These are phyloP conservation scores for Fonsecaea multimorphosa DNA, from an alignment of 2,329 filamentous ascomycete genomes.

Conservation along the genomic window DNA sequence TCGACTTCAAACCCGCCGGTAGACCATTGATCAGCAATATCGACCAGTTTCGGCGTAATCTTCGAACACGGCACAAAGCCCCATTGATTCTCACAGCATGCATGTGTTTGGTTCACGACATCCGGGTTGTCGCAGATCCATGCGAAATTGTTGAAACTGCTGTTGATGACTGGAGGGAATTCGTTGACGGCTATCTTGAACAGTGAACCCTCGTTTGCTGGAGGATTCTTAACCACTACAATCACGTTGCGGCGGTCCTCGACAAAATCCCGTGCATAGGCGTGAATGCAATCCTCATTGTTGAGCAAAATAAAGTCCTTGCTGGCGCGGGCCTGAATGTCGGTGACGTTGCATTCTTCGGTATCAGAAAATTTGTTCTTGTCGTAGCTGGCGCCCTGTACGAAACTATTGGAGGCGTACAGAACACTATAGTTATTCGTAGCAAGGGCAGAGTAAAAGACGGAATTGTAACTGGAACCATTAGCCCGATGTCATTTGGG, in stretches of 20 bases:
- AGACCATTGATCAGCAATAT: conserved; percentile 29
- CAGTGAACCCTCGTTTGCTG: conserved; percentile 28
- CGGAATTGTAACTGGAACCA: conserved; percentile 41
- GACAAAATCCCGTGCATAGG: conserved; percentile 35
- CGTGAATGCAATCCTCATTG: conserved; percentile 33
- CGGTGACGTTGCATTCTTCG: conserved; percentile 31
- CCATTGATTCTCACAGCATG: conserved; percentile 30
- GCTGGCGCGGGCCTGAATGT: conserved; percentile 26
- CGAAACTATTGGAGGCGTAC: conserved; percentile 31
- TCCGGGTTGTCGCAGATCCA: conserved; percentile 38
- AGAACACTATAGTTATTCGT: conserved; percentile 40
- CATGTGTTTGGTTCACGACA: conserved; percentile 31
- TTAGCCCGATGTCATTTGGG: conserved; percentile 32
- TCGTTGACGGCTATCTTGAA: conserved; percentile 32
- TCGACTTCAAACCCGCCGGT: conserved; percentile 33
- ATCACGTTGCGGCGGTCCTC: conserved; percentile 37
- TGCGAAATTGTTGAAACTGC: conserved; percentile 32
- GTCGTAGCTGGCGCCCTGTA: conserved; percentile 30
- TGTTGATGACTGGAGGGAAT: conserved; percentile 30
- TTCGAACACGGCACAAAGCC: conserved; percentile 31
- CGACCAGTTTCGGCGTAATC: conserved; percentile 31
- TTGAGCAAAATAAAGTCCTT: conserved; percentile 28
- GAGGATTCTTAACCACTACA: conserved; percentile 35
- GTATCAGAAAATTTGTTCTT: conserved; percentile 32
- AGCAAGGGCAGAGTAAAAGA: conserved; percentile 39